Evolutionary conservation across 805 yeast species (phyloP), one percentile per base, ranked within the genome.

Genomic region (Suhomyces sp.): DNA sequence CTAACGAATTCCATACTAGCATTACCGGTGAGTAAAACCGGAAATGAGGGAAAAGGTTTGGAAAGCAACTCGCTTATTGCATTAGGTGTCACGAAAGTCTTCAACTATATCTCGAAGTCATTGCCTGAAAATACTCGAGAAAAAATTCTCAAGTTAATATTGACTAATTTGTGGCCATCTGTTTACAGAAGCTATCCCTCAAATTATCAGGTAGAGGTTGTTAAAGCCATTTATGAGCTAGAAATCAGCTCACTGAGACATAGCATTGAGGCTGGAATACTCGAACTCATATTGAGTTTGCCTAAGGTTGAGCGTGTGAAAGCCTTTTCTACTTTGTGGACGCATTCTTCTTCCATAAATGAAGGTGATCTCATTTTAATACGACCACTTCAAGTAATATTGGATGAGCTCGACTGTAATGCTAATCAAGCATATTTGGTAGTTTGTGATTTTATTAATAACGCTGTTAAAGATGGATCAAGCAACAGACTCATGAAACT

Each of bases 241-340:
- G 85, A 83, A 40, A 66, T 78, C n/a, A 70, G 77, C 17, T 75
- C 80, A 24, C 82, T 82, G 12, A 61, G 78, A 2, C 70, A 79
- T 46, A 79, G 81, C 55, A 78, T 91, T 24, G 96, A 91, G 60
- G 93, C 96, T 1, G 87, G 90, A 0, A 57, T 92, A 2, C 73
- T 89, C 0, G 72, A 80, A 1, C 74, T 83, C 46, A 76, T 89
- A 29, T 61, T 85, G 12, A 63, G 76, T 4, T 57, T 68, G 2
- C 62, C 72, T 4, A 50, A 50, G 9, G 15, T 50, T 17, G 68
- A 75, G 15, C 74, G 84, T 54, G 67, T 86, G 0, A 66, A 73
- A 15, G 86, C 88, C 0, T 80, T 90, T 57, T 77, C 83, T 48
- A 77, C 82, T 7, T 64, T 92, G 5, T 93, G 97, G 97, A 76